Evolutionary conservation across 2,329 filamentous ascomycete species (phyloP).

Genomic region (Calonectria hawksworthii): DNA sequence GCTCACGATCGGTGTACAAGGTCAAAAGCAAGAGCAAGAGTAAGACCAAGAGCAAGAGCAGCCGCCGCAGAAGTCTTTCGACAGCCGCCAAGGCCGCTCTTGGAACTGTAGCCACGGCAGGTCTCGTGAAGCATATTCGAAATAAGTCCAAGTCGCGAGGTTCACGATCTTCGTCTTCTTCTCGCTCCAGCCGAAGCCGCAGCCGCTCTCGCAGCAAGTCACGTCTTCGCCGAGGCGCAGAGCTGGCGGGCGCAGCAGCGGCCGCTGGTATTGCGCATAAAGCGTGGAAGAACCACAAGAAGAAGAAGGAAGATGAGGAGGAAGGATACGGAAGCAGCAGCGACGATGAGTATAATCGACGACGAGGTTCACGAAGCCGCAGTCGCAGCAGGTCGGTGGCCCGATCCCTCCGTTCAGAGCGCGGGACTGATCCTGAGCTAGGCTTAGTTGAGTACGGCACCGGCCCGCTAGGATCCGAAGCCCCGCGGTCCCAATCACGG

Average conservation of each 20-base stretch:
- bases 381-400: constrained; percentile 66
- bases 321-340: constrained; percentile 48
- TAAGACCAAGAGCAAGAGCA: constrained; percentile 44
- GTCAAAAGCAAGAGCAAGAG: constrained; percentile 2
- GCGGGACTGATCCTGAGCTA: constrained; percentile 74
- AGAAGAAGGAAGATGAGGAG: constrained; percentile 64
- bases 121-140: constrained; percentile 70
- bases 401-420: constrained; percentile 64
- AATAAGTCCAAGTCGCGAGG: constrained; percentile 62
- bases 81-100: constrained; percentile 69
- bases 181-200: constrained; percentile 39
- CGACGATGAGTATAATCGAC: constrained; percentile 54
- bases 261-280: constrained; percentile 73
- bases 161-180: constrained; percentile 22
- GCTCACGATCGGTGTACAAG: constrained; percentile 54
- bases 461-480: constrained; percentile 62
- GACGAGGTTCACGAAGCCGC: constrained; percentile 53
- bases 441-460: constrained; percentile 77
- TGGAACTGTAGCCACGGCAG: constrained; percentile 70
- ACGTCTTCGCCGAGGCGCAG: constrained; percentile 66
- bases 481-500: constrained; percentile 50
- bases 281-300: constrained; percentile 71
- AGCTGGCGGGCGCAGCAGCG: constrained; percentile 72
- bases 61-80: constrained; percentile 62
- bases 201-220: constrained; percentile 57